Evolutionary conservation across 2,329 filamentous ascomycete genomes (phyloP), one percentile per base, ranked within the genome.

Genomic region (Curvularia lunata): DNA sequence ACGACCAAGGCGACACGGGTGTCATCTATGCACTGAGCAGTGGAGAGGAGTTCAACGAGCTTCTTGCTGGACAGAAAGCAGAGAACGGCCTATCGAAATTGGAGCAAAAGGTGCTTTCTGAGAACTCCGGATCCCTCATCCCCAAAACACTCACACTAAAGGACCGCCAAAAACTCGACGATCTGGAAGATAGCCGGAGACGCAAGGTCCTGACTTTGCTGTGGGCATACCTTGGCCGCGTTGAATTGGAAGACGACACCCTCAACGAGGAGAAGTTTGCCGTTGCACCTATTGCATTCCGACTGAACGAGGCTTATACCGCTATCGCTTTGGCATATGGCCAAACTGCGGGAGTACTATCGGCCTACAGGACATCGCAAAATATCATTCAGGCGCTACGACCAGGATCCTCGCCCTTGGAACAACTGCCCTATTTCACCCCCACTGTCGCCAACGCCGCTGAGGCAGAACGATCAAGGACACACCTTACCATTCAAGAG

Each of bases 151-250:
- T 97, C 64, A 84, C 87, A 0, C 77, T 81, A 16, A 92, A 92
- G 77, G 92, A 97, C 70, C 88, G 88, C 73, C 83, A 88, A 70
- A 88, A 86, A 72, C 83, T 99, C 7, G 87, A 91, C 72, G 87
- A 92, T 65, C 79, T 97, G 58, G 95, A 98, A 48, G 89, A 90
- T 65, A 88, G 89, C 38, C 84, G 87, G 23, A 88, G 91, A 65
- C 86, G 95, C 71, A 98, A 98, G 83, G 89, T 92, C 7, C 83
- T 98, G 43, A 91, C 90, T 49, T 83, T 99, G 55, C 83, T 99
- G 16, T 99, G 96, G 95, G 93, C 95, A 41, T 98, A 99, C 75
- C 85, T 98, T 47, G 91, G 91, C 59, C 90, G 95, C 46, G 83
- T 96, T 54, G 91, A 97, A 70, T 85, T 99, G 23, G 89, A 90